A percentile compares a stretch with the other conserved stretches of the same genome.
Evolutionary conservation across 2,329 filamentous ascomycete species (phyloP).

Genomic region (Aspergillus cejpii): DNA sequence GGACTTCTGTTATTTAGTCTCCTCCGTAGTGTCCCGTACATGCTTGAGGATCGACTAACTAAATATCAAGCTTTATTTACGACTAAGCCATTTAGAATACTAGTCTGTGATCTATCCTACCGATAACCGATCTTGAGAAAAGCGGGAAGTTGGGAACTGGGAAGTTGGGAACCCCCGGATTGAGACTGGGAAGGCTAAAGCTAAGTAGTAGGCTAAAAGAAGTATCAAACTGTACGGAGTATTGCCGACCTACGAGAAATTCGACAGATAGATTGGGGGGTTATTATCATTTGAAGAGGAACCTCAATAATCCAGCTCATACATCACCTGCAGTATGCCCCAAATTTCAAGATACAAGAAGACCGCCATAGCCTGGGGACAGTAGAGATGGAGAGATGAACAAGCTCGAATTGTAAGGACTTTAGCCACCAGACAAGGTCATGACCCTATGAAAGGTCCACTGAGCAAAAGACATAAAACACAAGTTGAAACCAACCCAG

Average conservation of each 20-base stretch:
- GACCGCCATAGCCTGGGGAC: background rate
- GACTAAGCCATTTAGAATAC: background rate
- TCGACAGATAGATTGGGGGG: no score
- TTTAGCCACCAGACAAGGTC: slow-evolving; percentile 11
- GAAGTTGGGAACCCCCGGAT: background rate
- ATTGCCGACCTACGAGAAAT: no score
- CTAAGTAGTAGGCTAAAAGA: no score
- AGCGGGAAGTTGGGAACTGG: background rate
- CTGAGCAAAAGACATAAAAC: slow-evolving; percentile 14
- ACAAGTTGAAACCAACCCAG: slow-evolving; percentile 18
- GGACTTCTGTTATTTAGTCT: background rate
- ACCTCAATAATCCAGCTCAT: no score
- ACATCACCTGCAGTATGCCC: no score
- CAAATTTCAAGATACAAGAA: background rate
- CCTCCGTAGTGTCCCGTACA: background rate
- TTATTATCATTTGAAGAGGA: no score
- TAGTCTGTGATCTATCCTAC: background rate
- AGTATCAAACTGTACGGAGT: no score
- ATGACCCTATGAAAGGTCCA: slow-evolving; percentile 5
- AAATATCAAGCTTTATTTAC: background rate
- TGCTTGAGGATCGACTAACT: background rate
- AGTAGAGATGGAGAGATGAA: background rate
- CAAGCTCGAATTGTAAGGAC: slow-evolving; percentile 7
- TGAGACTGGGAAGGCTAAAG: background rate
- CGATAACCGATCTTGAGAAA: background rate